Evolutionary conservation across 2,329 filamentous ascomycete species (phyloP).

Genomic region (Penicillium sp.): DNA sequence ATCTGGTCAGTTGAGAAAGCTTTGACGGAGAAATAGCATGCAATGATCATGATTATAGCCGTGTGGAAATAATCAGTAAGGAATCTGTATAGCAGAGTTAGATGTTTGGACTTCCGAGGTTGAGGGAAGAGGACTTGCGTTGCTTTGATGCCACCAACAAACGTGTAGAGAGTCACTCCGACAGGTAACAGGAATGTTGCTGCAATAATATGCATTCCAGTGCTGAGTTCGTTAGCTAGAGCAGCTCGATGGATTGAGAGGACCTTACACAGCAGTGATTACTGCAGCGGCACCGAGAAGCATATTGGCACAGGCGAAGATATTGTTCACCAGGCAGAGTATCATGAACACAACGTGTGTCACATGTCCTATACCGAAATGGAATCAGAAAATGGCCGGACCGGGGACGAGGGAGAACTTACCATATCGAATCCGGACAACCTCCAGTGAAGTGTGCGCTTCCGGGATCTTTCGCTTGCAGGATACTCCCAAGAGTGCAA

Average conservation of each 20-base stretch:
- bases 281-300: constrained; percentile 47
- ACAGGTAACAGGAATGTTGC: constrained; percentile 48
- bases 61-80: constrained; percentile 57
- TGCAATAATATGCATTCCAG: constrained; percentile 52
- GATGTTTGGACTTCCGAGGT: background rate
- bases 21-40: constrained; percentile 50
- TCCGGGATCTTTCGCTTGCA: constrained; percentile 54
- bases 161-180: constrained; percentile 41
- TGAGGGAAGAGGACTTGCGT: constrained; percentile 22
- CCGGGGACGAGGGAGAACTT: constrained; percentile 2
- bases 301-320: constrained; percentile 55
- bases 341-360: constrained; percentile 54
- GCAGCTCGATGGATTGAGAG: background rate
- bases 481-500: constrained; percentile 51
- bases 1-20: constrained; percentile 48
- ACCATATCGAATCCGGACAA: constrained; percentile 53
- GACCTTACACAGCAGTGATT: constrained; percentile 37
- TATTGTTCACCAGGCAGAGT: constrained; percentile 54
- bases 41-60: constrained; percentile 53
- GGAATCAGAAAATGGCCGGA: background rate
- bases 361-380: constrained; percentile 22
- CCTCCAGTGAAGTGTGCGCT: constrained; percentile 54
- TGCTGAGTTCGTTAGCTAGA: constrained; percentile 26
- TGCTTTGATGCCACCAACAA: constrained; percentile 43
- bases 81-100: constrained; percentile 26